phyloP scores from a whole-genome alignment of 371 early-diverging fungal genomes.

The Mortierella sp. region DNA sequence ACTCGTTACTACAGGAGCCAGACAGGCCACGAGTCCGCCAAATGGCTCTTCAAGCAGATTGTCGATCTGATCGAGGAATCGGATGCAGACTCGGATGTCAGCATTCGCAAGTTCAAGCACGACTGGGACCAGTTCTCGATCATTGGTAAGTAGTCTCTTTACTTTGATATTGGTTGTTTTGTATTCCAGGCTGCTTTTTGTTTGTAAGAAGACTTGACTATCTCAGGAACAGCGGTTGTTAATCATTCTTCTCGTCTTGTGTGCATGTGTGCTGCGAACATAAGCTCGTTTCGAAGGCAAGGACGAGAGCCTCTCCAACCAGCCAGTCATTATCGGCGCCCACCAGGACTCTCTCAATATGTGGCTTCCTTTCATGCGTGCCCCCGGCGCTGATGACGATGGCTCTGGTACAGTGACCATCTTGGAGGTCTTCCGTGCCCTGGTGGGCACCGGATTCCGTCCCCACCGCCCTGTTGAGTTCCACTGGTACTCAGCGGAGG shows the following conservation, averaged over 20 bases:
- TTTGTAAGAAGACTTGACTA: too few relatives aligned
- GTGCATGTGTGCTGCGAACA: too few relatives aligned
- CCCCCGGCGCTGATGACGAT: conserved; percentile 82
- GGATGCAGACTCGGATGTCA: conserved; percentile 62
- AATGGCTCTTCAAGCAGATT: conserved; percentile 81
- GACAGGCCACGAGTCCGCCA: conserved; percentile 74
- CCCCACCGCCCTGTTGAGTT: conserved; percentile 92
- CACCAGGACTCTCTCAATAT: conserved; percentile 93
- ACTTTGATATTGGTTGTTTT: too few relatives aligned
- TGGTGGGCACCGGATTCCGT: conserved; percentile 75
- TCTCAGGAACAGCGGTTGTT: not conserved
- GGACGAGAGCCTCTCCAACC: conserved; percentile 60
- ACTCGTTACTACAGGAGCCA: conserved; percentile 91
- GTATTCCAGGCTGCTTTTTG: too few relatives aligned
- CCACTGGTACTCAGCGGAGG: conserved; percentile 95
- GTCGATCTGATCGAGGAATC: conserved; percentile 60
- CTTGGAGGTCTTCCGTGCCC: conserved; percentile 84
- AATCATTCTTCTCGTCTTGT: conserved; percentile 62
- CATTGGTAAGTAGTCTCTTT: conserved; percentile 54
- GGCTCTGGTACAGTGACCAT: conserved; percentile 92
- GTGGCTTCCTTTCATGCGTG: conserved; percentile 83
- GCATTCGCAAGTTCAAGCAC: conserved; percentile 82
- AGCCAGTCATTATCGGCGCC: conserved; percentile 86
- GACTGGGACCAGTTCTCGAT: conserved; percentile 69
- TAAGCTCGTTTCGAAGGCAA: conserved; percentile 74